Evolutionary conservation across 768 basidiomycete genomes (phyloP).

Genomic region (Xanthoconium stramineum): DNA sequence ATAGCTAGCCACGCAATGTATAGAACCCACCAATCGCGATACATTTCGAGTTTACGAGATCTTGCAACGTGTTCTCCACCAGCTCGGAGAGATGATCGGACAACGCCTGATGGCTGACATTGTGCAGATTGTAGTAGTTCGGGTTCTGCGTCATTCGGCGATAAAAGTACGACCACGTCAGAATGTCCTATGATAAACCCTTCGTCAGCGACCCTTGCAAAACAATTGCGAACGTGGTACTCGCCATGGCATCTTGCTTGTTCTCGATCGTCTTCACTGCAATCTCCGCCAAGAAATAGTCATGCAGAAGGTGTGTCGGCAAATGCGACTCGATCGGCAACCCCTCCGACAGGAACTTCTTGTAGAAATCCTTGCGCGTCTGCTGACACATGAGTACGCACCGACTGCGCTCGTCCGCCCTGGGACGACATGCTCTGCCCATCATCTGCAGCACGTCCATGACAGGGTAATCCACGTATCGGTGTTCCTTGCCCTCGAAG

Average conservation of each 20-base stretch:
- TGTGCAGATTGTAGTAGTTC: conserved; percentile 91
- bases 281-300: conserved; percentile 98
- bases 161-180: conserved; percentile 99
- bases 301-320: conserved; percentile 85
- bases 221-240: not conserved
- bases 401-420: conserved; percentile 83
- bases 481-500: conserved; percentile 96
- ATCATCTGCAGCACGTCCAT: conserved; percentile 99
- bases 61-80: conserved; percentile 89
- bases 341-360: conserved; percentile 97
- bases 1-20: not conserved
- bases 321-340: conserved; percentile 95
- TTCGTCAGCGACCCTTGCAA: not conserved
- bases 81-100: conserved; percentile 95
- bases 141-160: conserved; percentile 97
- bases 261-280: conserved; percentile 99
- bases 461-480: conserved; percentile 96
- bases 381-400: conserved; percentile 98
- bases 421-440: conserved; percentile 93
- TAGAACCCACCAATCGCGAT: conserved; percentile 71
- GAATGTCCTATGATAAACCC: conserved; percentile 63
- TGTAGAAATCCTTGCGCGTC: conserved; percentile 97
- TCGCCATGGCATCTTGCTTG: conserved; percentile 94
- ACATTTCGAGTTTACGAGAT: conserved; percentile 92
- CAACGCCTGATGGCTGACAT: conserved; percentile 92